Evolutionary conservation across 2,329 filamentous ascomycete species (phyloP), one percentile per base, ranked within the genome.

Genomic region (Penicillium glabrum): DNA sequence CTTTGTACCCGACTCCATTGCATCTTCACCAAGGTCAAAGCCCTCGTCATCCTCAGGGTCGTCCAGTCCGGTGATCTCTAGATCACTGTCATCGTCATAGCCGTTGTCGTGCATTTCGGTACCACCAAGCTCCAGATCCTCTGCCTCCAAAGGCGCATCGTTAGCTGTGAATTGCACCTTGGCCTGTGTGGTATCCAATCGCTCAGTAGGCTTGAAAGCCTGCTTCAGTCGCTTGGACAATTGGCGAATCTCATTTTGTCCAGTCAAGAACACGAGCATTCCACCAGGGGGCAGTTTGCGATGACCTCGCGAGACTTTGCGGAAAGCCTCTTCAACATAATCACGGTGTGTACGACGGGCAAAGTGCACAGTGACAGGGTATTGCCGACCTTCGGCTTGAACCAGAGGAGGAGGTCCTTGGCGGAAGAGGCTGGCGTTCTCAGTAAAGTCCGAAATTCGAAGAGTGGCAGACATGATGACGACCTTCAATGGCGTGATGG

Each of bases 401-500:
- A 99, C 82, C 1, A 98, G 84, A 0, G 93, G 93, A 0, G 95
- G 95, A 3, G 90, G 83, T 0, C 79, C 79, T 44, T 79, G 82
- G 4, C 87, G 80, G 74, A 99, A 99, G 0, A 99, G 80, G 16
- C 83, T 87, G 9, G 85, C 78, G 68, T 99, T 98, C 69, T 91
- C 85, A 0, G 91, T 91, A 65, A 99, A 90, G 69, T 98, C 93
- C 13, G 91, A 90, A 46, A 98, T 90, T 57, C 92, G 84, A 33
- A 99, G 80, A 2, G 95, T 99, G 44, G 95, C 95, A 58, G 93
- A 98, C 96, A 99, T 99, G 76, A 99, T 96, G 58, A 99, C 86
- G 9, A 99, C 82, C 75, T 98, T 99, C 51, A 99, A 76, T 0
- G 93, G 92, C 62, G 87, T 88, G 27, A 89, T 77, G 1, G 84